Percentiles rank a stretch among this genome's conserved stretches.
Conservation (phyloP, 129 eudicot genomes). For the Flaveria linearis region DNA sequence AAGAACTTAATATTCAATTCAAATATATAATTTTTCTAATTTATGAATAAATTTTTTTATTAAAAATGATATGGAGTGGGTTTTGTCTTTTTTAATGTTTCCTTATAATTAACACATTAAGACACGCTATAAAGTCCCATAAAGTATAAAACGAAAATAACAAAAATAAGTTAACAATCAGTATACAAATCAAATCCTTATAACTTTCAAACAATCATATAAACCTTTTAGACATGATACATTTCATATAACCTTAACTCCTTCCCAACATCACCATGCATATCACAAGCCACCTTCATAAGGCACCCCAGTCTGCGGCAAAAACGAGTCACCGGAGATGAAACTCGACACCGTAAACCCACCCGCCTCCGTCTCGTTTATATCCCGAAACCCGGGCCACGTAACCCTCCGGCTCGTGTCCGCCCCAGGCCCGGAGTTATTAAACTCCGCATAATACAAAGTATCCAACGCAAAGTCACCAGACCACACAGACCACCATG, state of each 20-base stretch:
- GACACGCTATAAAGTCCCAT: too few relatives aligned
- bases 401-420: slow-evolving; percentile 46
- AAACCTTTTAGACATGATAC: neutral
- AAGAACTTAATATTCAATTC: too few relatives aligned
- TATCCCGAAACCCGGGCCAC: slow-evolving; percentile 50
- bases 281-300: slow-evolving; percentile 44
- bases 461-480: slow-evolving; percentile 56
- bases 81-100: too few relatives aligned
- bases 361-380: slow-evolving; percentile 47
- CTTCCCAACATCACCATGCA: too few relatives aligned
- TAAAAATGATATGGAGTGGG: too few relatives aligned
- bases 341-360: slow-evolving; percentile 51
- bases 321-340: slow-evolving; percentile 49
- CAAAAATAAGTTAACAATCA: neutral
- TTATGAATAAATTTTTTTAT: too few relatives aligned
- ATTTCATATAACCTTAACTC: neutral
- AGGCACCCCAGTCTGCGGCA: slow-evolving; percentile 56
- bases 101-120: too few relatives aligned
- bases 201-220: neutral
- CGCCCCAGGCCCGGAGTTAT: slow-evolving; percentile 59
- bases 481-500: slow-evolving; percentile 58
- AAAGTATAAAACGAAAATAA: neutral
- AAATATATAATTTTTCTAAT: too few relatives aligned
- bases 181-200: neutral
- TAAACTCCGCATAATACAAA: slow-evolving; percentile 55